These are phyloP conservation scores for Phytopythium aichiense DNA, from an alignment of 352 stramenopile genomes.

Conservation along the genomic window DNA sequence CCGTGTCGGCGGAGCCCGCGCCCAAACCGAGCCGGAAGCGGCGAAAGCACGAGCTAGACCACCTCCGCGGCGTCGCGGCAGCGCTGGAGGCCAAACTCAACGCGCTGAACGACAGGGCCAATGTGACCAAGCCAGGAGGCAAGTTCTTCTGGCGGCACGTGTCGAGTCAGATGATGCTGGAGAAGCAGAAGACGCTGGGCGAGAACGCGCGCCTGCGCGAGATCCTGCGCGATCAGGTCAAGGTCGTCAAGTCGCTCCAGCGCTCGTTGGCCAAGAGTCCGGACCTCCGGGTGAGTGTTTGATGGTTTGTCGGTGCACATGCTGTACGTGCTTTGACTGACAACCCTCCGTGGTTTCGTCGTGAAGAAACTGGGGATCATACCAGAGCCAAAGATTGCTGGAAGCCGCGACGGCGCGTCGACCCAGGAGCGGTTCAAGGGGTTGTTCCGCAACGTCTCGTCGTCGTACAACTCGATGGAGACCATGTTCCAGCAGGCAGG, in stretches of 20 bases:
- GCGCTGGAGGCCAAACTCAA: conserved; percentile 45
- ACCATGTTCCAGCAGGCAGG: conserved; percentile 26
- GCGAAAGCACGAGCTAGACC: conserved; percentile 53
- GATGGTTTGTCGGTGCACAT: neutral
- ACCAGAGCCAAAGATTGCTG: neutral
- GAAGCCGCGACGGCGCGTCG: neutral
- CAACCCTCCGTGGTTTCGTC: neutral
- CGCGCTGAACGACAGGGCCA: conserved; percentile 23
- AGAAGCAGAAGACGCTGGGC: conserved; percentile 33
- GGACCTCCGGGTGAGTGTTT: conserved; percentile 17
- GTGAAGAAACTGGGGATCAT: conserved; percentile 21
- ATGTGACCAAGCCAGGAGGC: conserved; percentile 18
- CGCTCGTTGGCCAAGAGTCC: conserved; percentile 26
- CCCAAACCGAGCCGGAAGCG: conserved; percentile 41
- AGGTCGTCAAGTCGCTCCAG: conserved; percentile 32
- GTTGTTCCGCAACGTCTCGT: conserved; percentile 34
- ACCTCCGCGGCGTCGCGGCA: conserved; percentile 32
- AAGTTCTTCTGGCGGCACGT: conserved; percentile 45
- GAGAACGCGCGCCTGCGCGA: conserved; percentile 48
- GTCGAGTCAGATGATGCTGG: conserved; percentile 33
- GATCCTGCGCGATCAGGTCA: conserved; percentile 37
- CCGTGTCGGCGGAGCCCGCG: neutral
- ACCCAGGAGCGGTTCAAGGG: conserved; percentile 30
- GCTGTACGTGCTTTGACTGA: conserved; percentile 1
- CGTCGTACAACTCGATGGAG: conserved; percentile 25